phyloP scores from a whole-genome alignment of 768 basidiomycete species.

The Psilocybe cubensis region DNA sequence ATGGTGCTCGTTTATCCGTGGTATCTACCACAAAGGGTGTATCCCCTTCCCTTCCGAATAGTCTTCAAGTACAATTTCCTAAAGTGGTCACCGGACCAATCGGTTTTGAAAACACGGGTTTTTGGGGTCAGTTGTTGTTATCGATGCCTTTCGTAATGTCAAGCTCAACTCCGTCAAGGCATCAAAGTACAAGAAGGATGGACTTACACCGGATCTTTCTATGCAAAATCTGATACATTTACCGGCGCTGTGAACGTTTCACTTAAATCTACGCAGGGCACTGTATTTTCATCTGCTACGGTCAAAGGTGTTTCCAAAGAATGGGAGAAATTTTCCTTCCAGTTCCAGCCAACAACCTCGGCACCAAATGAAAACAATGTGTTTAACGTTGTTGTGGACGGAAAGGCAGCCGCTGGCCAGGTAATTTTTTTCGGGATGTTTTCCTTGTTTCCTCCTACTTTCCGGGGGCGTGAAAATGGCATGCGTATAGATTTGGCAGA shows the following conservation, averaged over 20 bases:
- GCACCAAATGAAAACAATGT: conserved; percentile 48
- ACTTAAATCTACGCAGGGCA: conserved; percentile 40
- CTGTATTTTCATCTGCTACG: conserved; percentile 38
- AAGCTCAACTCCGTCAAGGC: conserved; percentile 30
- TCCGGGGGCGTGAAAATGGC: conserved; percentile 58
- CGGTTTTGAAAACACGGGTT: conserved; percentile 53
- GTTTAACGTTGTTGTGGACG: conserved; percentile 55
- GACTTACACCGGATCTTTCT: conserved; percentile 61
- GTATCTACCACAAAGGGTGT: conserved; percentile 47
- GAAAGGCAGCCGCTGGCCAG: conserved; percentile 38
- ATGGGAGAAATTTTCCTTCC: conserved; percentile 51
- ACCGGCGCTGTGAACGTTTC: conserved; percentile 38
- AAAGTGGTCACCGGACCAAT: conserved; percentile 34
- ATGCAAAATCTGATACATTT: conserved; percentile 40
- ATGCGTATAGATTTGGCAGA: conserved; percentile 63
- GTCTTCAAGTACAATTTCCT: conserved; percentile 51
- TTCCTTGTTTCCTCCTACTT: conserved; percentile 67
- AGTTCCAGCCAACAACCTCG: conserved; percentile 43
- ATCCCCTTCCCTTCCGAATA: conserved; percentile 56
- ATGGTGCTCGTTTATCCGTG: conserved; percentile 40
- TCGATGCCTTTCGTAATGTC: too few species aligned
- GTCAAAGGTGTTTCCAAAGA: conserved; percentile 35
- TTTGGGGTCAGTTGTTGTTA: conserved; percentile 41
- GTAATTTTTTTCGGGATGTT: conserved; percentile 59
- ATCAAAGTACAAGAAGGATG: conserved; percentile 57